Base-by-base conservation (phyloP, 352 stramenopile species). In the Phytophthora pluvialis region DNA sequence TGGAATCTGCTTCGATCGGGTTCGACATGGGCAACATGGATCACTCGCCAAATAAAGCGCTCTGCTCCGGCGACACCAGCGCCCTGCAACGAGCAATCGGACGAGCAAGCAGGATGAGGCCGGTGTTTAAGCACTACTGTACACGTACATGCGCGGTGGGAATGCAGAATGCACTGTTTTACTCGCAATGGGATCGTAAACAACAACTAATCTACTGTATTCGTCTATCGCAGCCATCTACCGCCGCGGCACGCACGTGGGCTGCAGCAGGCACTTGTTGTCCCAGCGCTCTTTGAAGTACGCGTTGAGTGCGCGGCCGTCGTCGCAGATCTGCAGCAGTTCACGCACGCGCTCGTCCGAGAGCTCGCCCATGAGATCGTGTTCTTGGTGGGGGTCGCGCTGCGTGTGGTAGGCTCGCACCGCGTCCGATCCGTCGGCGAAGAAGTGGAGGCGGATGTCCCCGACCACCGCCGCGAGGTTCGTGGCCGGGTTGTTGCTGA, bases 231-330 rank as follows among this genome's bases (percentile, higher is more conserved):
- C 31, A 4, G 11, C 13, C 38, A 29, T n/a, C 50, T 58, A 29
- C 32, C 7, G 31, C 11, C 5, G 15, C 16, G 9, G 40, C 8
- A 28, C 31, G 25, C 65, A 78, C n/a, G 42, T 48, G 1, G 70
- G 52, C 53, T 70, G 51, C 16, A 86, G 44, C 16, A 88, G 40
- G 43, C 79, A 88, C 11, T 72, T 60, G n/a, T 71, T 44, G 28
- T 82, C 60, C 76, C 76, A 86, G 1, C 79, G 79, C 28, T 77
- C 40, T 25, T 77, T 83, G 25, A 84, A 86, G 55, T 88, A 88
- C 12, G 67, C 60, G 33, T 78, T 84, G 8, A 88, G 64, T 1
- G 53, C 61, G 7, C 79, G 74, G 13, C 60, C 75, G 25, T 82
- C 63, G 42, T 81, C 66, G 42, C 73, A 78, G 6, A 82, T 77